A percentile compares a stretch with the other conserved stretches of the same genome.
Evolutionary conservation across 2,329 filamentous ascomycete species (phyloP).

Genomic region (Hymenoscyphus repandus): DNA sequence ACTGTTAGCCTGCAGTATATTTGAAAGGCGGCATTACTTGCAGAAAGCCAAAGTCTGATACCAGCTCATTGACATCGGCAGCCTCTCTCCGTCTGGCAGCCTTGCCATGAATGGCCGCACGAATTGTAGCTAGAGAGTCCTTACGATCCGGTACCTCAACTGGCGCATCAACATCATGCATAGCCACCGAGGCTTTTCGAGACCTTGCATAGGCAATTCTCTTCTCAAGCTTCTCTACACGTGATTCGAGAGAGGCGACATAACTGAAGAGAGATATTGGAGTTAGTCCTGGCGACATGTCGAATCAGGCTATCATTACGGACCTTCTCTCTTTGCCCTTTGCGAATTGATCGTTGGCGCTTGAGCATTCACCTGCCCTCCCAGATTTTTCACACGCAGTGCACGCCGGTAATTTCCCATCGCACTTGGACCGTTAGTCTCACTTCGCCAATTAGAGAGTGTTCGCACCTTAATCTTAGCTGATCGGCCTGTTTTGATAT

Average conservation of each 20-base stretch:
- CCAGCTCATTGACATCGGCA: constrained; percentile 82
- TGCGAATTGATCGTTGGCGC: constrained; percentile 92
- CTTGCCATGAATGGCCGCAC: constrained; percentile 59
- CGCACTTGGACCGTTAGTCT: constrained; percentile 55
- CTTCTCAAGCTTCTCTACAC: constrained; percentile 81
- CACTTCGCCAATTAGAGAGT: not conserved
- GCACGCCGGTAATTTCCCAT: constrained; percentile 91
- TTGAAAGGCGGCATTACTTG: constrained; percentile 38
- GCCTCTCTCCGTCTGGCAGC: constrained; percentile 65
- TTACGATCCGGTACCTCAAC: constrained; percentile 50
- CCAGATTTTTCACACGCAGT: constrained; percentile 92
- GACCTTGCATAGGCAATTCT: constrained; percentile 65
- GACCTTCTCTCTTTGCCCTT: constrained; percentile 89
- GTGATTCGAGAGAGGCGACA: constrained; percentile 88
- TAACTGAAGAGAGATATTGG: constrained; percentile 49
- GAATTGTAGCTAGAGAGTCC: constrained; percentile 57
- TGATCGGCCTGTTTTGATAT: constrained; percentile 52
- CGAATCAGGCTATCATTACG: constrained; percentile 13
- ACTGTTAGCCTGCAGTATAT: constrained; percentile 8
- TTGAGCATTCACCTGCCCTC: constrained; percentile 80
- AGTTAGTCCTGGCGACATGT: constrained; percentile 14
- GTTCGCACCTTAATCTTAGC: constrained; percentile 78
- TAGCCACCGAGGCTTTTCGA: constrained; percentile 64
- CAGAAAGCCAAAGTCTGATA: constrained; percentile 91
- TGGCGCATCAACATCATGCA: constrained; percentile 53